Base-by-base conservation (phyloP, 2,329 filamentous ascomycete genomes). In the Aspergillus costaricaensis region DNA sequence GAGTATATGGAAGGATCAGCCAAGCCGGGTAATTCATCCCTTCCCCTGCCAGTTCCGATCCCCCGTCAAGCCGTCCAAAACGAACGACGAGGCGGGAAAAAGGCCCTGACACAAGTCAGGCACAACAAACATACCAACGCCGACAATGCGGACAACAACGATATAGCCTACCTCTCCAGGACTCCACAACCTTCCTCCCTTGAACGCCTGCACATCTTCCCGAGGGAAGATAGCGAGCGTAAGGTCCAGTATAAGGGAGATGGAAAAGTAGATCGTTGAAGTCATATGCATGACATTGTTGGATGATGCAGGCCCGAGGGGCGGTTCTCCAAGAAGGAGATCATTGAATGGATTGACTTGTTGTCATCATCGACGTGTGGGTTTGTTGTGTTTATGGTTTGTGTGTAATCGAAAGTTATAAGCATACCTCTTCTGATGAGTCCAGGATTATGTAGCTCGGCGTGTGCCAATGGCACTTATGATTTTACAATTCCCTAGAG, bases 291-390 rank as follows among this genome's bases (percentile, higher is more conserved):
- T 60, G 63, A 61, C 50, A 41, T 55, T 62, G 60, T 66, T 49
- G 52, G 43, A 55, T 50, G 55, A 65, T 68, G 63, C 67, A 60
- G 64, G 70, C 70, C 65, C 71, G 70, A 76, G 69, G 70, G 75
- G 74, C 68, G 75, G 74, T 75, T 74, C 71, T 72, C 72, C 51
- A 57, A 63, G 25, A 32, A 67, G 69, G 72, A 76, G 77, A 77
- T 85, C 82, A 75, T 85, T 83, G 83, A 85, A 85, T 85, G 83
- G 83, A 85, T 85, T 82, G 81, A 85, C 83, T 85, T 75, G 80
- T 79, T 83, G 81, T 84, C 83, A 83, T 85, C 83, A 80, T 83
- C 68, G 76, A 77, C 68, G 50, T 55, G 25, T 54, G 64, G 53
- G n/a, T 10, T 39, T 55, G 21, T 32, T 17, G 17, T 53, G 65